Conservation (phyloP, 2,329 filamentous ascomycete genomes). For the Lasiodiplodia sp. region DNA sequence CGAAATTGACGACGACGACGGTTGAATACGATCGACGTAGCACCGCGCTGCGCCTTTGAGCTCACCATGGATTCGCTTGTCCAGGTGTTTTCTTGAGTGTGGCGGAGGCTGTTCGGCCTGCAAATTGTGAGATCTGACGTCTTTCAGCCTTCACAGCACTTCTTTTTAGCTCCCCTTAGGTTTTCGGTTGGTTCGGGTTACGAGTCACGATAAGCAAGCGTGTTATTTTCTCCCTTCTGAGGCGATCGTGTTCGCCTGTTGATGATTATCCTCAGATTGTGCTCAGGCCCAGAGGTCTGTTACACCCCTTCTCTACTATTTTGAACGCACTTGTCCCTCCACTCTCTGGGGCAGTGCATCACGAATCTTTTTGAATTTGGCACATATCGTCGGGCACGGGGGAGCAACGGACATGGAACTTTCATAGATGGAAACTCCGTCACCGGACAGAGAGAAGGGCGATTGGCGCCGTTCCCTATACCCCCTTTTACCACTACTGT, state of each 20-base stretch:
- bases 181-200: slow-evolving; percentile 29
- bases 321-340: not conserved
- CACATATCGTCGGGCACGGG: slow-evolving; percentile 25
- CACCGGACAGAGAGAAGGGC: slow-evolving; percentile 29
- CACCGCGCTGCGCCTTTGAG: slow-evolving; percentile 1
- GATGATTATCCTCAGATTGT: slow-evolving; percentile 26
- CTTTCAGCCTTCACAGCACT: slow-evolving; percentile 7
- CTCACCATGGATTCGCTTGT: not conserved
- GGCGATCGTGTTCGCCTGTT: slow-evolving; percentile 25
- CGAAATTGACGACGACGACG: slow-evolving; percentile 28
- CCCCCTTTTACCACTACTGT: slow-evolving; percentile 22
- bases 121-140: slow-evolving; percentile 11
- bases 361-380: slow-evolving; percentile 26
- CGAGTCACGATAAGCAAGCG: slow-evolving; percentile 30
- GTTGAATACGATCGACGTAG: slow-evolving; percentile 6
- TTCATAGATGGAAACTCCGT: slow-evolving; percentile 30
- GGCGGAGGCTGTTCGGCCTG: slow-evolving; percentile 2
- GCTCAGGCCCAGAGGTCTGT: not conserved
- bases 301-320: slow-evolving; percentile 6
- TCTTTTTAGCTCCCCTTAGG: slow-evolving; percentile 1
- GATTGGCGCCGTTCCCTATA: slow-evolving; percentile 29
- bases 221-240: slow-evolving; percentile 25
- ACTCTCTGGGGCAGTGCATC: slow-evolving; percentile 23
- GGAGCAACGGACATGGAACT: slow-evolving; percentile 29
- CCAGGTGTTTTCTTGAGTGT: not conserved